These are phyloP conservation scores for Phytophthora brassicae DNA, from an alignment of 352 stramenopile genomes.

Conservation along the genomic window DNA sequence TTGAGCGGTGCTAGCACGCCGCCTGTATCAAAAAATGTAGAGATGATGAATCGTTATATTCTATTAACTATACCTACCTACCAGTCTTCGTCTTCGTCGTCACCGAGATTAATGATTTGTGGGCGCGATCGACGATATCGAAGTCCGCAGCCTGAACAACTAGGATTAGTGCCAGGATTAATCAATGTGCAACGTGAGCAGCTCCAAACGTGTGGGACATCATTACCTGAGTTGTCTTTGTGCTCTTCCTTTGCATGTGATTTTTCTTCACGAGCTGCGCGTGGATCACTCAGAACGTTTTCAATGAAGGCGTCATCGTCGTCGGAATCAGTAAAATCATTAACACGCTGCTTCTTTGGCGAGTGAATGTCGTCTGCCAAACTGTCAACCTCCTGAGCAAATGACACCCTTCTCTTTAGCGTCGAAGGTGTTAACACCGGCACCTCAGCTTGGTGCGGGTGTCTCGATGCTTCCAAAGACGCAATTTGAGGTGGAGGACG, in stretches of 20 bases:
- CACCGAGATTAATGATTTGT: slow-evolving; percentile 54
- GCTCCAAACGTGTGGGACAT: slow-evolving; percentile 44
- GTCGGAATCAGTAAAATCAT: slow-evolving; percentile 24
- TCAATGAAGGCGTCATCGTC: slow-evolving; percentile 37
- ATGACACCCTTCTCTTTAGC: slow-evolving; percentile 30
- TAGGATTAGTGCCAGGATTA: slow-evolving; percentile 57
- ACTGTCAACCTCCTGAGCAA: slow-evolving; percentile 22
- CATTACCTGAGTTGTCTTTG: slow-evolving; percentile 39
- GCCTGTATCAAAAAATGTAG: too few species aligned
- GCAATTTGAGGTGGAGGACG: neutral
- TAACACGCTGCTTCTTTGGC: slow-evolving; percentile 24
- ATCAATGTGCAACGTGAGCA: slow-evolving; percentile 80
- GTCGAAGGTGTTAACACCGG: neutral
- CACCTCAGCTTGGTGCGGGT: neutral
- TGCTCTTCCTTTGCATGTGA: slow-evolving; percentile 42
- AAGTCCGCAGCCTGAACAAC: slow-evolving; percentile 69
- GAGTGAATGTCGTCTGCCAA: slow-evolving; percentile 8
- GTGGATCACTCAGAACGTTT: slow-evolving; percentile 16
- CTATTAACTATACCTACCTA: slow-evolving; percentile 18
- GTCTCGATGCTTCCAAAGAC: slow-evolving; percentile 23
- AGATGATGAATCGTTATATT: too few species aligned
- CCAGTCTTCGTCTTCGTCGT: slow-evolving; percentile 43
- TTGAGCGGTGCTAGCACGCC: neutral
- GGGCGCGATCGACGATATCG: slow-evolving; percentile 65
- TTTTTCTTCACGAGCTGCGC: slow-evolving; percentile 1